Evolutionary conservation across 371 early-diverging fungal species (phyloP).

Genomic region (Haplosporangium sp.): DNA sequence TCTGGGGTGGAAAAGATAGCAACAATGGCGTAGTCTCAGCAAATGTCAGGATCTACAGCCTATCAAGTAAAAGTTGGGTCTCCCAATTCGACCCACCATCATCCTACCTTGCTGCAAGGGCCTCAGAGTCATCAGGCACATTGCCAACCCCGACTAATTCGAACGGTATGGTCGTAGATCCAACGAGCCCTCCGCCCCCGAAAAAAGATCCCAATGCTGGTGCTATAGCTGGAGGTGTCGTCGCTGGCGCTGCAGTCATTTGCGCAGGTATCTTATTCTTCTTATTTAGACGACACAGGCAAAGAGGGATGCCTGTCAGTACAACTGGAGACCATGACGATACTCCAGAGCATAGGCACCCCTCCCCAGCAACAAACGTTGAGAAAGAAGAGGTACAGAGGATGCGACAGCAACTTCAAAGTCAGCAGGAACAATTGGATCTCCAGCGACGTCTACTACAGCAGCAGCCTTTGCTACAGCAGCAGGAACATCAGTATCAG

Average conservation of each 20-base stretch:
- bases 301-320: not conserved
- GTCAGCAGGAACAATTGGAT: slow-evolving; percentile 28
- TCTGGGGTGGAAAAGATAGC: slow-evolving; percentile 33
- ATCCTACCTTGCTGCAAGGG: slow-evolving; percentile 11
- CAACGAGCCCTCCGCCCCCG: not conserved
- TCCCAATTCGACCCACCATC: slow-evolving; percentile 23
- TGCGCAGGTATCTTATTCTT: slow-evolving; percentile 17
- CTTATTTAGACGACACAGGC: slow-evolving; percentile 15
- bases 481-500: slow-evolving; percentile 17
- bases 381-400: slow-evolving; percentile 20
- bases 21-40: not conserved
- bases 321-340: slow-evolving; percentile 13
- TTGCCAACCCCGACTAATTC: not conserved
- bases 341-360: not conserved
- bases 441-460: slow-evolving; percentile 29
- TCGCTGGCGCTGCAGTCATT: slow-evolving; percentile 23
- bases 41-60: slow-evolving; percentile 20
- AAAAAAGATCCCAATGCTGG: slow-evolving; percentile 12
- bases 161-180: not conserved
- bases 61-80: slow-evolving; percentile 27
- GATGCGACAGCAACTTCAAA: slow-evolving; percentile 25
- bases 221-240: slow-evolving; percentile 38
- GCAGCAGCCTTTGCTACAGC: slow-evolving; percentile 11
- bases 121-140: not conserved
- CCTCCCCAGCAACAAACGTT: not conserved